A percentile compares a stretch with the other conserved stretches of the same genome.
phyloP scores from a whole-genome alignment of 805 yeast genomes.

The Sungouiella blattae region DNA sequence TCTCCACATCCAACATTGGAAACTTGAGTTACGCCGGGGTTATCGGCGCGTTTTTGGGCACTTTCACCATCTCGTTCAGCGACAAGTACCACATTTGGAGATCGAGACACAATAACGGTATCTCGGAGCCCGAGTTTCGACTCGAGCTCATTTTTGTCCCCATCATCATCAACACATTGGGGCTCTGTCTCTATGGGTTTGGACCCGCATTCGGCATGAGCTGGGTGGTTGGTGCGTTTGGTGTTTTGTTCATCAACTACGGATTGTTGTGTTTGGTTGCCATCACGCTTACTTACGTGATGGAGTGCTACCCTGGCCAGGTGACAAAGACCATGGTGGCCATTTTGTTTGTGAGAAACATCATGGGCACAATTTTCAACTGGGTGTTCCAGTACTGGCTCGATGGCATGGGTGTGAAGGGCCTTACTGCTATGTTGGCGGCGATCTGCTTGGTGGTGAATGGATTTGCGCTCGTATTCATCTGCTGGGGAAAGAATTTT shows the following conservation, averaged over 20 bases:
- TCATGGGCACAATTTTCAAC: slow-evolving; percentile 3
- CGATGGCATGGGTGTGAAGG: slow-evolving; percentile 3
- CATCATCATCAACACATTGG: slow-evolving; percentile 1
- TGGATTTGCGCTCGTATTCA: background rate
- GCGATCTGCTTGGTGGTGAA: slow-evolving; percentile 5
- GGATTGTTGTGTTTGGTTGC: slow-evolving; percentile 1
- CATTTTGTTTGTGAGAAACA: slow-evolving; percentile 4
- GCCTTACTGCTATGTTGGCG: slow-evolving; percentile 1
- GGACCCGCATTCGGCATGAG: background rate
- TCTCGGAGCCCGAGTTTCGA: slow-evolving; percentile 2
- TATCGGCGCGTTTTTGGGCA: background rate
- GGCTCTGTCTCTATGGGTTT: background rate
- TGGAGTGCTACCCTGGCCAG: slow-evolving; percentile 8
- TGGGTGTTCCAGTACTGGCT: slow-evolving; percentile 6
- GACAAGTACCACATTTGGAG: slow-evolving; percentile 1
- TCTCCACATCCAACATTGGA: slow-evolving; percentile 22
- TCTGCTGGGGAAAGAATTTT: background rate
- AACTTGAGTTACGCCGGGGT: slow-evolving; percentile 1
- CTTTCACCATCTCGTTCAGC: background rate
- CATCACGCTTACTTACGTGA: slow-evolving; percentile 1
- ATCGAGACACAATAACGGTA: background rate
- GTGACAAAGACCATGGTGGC: slow-evolving; percentile 1
- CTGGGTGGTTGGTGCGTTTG: slow-evolving; percentile 7
- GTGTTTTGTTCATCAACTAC: slow-evolving; percentile 2
- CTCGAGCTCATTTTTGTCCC: background rate